Conservation (phyloP, 768 basidiomycete species). For the Pleurotus pulmonarius region DNA sequence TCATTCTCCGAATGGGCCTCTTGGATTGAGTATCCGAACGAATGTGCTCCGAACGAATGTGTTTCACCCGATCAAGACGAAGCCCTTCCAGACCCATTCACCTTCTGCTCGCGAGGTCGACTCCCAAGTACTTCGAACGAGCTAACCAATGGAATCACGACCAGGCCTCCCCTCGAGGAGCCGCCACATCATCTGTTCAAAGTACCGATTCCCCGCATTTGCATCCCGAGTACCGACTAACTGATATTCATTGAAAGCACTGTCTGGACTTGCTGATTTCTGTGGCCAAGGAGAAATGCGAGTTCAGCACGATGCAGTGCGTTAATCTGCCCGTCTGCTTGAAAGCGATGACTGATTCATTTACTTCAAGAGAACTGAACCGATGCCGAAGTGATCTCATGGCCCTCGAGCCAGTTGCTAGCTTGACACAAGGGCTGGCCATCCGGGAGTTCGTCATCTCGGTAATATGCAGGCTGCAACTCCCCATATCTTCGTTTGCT, state of each 20-base stretch:
- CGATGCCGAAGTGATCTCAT: background rate
- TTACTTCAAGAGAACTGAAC: background rate
- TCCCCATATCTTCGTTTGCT: background rate
- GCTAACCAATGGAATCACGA: background rate
- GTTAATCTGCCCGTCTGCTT: background rate
- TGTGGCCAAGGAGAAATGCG: background rate
- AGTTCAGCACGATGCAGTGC: background rate
- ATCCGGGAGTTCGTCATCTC: background rate
- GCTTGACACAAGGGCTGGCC: background rate
- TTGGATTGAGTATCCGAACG: background rate
- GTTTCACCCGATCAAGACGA: background rate
- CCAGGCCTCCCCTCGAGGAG: background rate
- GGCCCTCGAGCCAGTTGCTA: background rate
- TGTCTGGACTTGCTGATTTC: background rate
- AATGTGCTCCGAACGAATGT: background rate
- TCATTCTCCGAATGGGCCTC: background rate
- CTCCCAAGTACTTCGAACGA: background rate
- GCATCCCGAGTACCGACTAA: background rate
- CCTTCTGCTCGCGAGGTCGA: background rate
- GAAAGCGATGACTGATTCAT: background rate
- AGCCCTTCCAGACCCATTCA: background rate
- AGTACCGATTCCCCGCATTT: background rate
- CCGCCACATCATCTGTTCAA: background rate
- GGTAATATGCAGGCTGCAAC: background rate
- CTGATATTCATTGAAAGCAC: background rate